These are phyloP conservation scores for Pholiota adiposa DNA, from an alignment of 1,284 basidiomycete genomes.

Conservation along the genomic window DNA sequence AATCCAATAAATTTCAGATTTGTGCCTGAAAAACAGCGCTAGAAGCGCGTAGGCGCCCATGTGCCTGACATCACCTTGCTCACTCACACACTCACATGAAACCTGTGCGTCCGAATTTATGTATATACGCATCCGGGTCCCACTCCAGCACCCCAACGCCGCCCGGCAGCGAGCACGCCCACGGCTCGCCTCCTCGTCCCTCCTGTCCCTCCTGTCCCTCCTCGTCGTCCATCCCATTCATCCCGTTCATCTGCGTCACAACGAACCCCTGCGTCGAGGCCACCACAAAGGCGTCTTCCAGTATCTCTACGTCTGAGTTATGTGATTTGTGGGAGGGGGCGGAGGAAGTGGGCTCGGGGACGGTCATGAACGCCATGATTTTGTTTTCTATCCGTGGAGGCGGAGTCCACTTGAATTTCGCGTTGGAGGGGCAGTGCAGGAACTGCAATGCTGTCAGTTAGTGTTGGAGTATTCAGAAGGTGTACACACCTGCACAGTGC, in stretches of 20 bases:
- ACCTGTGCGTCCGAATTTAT: no score
- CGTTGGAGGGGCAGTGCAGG: neutral
- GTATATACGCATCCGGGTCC: neutral
- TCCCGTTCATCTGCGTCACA: neutral
- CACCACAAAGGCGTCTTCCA: neutral
- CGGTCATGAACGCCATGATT: neutral
- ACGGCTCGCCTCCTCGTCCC: no score
- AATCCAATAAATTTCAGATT: no score
- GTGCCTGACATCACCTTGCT: no score
- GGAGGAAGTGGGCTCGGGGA: neutral
- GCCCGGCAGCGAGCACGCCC: neutral
- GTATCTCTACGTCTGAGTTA: neutral
- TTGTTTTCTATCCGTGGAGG: neutral
- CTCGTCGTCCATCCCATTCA: neutral
- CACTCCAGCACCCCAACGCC: neutral
- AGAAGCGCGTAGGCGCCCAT: no score
- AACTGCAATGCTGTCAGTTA: neutral
- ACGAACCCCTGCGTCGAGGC: neutral
- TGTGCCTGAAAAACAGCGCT: no score
- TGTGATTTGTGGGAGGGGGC: no score
- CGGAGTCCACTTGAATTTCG: neutral
- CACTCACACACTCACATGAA: no score
- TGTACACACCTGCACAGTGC: conserved; percentile 59
- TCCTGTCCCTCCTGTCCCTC: no score
- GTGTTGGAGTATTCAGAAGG: neutral